Evolutionary conservation across 345 rosid species (phyloP), one percentile per base, ranked within the genome.

Genomic region (Laguncularia racemosa): DNA sequence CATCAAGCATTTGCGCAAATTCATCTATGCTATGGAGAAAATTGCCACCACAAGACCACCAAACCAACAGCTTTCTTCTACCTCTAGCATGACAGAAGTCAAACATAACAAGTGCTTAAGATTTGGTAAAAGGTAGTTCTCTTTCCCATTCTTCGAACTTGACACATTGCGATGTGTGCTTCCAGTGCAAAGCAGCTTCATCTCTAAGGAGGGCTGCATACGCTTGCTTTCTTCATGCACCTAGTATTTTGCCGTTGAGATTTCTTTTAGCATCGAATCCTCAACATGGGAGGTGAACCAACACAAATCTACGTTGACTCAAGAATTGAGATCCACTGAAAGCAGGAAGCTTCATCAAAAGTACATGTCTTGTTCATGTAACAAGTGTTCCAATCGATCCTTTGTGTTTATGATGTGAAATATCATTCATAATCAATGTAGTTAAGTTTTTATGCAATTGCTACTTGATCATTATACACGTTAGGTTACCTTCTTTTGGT

Each of bases 1-100:
- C 76, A 93, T 93, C 44, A 85, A 81, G 63, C 97, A 93, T 70
- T 66, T 93, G 46, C 78, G 90, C 43, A 84, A 81, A 77, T 93
- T 77, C 76, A 61, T 89, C 33, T 89, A 80, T 49, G 83, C 96
- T 0, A 87, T 93, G 97, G 99, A 89, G 92, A 89, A 82, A 67
- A 81, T 89, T 59, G 68, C 84, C 13, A 53, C 80, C 44, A 75
- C 78, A 6, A 84, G 78, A 60, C 84, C 86, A 2, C 20, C 84
- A 11, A 61, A 71, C 16, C 84, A 77, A 50, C 77, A 73, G 59
- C 78, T 77, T 19, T 63, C 75, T 9, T 57, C 77, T 26, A 66
- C 58, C 55, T 65, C 86, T 0, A 92, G 97, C 65, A 64, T 92
- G 48, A 57, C 82, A 16, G 91, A 83, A 52, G 45, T 60, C 66